Evolutionary conservation across 2,329 filamentous ascomycete species (phyloP).

Genomic region (Stromatinia cepivora): DNA sequence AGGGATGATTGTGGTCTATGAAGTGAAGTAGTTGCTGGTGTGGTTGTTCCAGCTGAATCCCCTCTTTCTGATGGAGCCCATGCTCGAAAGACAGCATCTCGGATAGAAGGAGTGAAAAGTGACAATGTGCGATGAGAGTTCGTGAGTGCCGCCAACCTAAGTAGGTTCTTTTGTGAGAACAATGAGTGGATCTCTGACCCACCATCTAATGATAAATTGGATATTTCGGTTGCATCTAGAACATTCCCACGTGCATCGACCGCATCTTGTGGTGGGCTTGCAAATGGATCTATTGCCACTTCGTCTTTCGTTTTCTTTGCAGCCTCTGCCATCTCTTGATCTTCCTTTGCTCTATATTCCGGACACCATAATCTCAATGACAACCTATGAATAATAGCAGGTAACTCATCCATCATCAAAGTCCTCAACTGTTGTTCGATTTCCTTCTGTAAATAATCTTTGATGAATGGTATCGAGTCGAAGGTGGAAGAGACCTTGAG

Average conservation of each 20-base stretch:
- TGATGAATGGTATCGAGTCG: conserved; percentile 97
- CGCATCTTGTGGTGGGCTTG: conserved; percentile 76
- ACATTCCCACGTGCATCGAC: conserved; percentile 79
- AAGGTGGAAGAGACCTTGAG: conserved; percentile 98
- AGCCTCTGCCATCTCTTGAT: conserved; percentile 51
- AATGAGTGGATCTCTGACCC: conserved; percentile 80
- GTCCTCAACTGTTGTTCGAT: conserved; percentile 92
- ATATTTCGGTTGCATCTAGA: conserved; percentile 72
- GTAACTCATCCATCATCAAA: conserved; percentile 96
- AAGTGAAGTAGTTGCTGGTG: conserved; percentile 50
- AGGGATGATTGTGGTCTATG: conserved; percentile 64
- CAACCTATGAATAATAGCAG: conserved; percentile 91
- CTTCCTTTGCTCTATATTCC: conserved; percentile 72
- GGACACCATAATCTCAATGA: conserved; percentile 88
- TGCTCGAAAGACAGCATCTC: conserved; percentile 86
- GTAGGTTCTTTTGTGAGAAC: conserved; percentile 92
- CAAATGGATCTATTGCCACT: conserved; percentile 71
- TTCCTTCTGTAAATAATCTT: conserved; percentile 92
- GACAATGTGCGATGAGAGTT: conserved; percentile 90
- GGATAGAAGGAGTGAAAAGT: conserved; percentile 86
- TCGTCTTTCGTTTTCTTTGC: conserved; percentile 52
- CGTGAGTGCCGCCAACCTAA: conserved; percentile 77
- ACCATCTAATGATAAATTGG: conserved; percentile 75
- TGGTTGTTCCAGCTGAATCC: conserved; percentile 37
- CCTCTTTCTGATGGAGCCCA: conserved; percentile 72